Conservation (phyloP, 164 flowering plant species). For the Piper betle region DNA sequence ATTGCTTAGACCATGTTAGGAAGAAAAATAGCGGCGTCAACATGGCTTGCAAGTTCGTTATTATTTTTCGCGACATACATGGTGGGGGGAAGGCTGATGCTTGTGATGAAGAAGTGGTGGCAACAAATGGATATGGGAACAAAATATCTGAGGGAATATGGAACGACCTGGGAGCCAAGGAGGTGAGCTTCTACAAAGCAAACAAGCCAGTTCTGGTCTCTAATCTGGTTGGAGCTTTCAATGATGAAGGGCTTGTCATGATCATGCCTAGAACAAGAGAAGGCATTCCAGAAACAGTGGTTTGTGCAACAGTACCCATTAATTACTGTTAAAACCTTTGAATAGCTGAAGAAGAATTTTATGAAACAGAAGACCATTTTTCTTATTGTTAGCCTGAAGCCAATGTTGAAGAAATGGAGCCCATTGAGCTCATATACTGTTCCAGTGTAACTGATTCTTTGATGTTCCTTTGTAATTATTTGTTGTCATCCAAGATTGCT, state of each 20-base stretch:
- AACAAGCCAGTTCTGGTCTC: conserved; percentile 3
- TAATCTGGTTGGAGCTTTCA: neutral
- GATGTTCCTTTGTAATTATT: too few species aligned
- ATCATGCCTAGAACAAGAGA: conserved; percentile 4
- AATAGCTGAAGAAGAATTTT: neutral
- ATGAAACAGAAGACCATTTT: neutral
- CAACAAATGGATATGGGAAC: neutral
- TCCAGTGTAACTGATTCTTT: too few species aligned
- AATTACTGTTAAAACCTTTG: neutral
- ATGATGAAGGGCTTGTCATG: conserved; percentile 6
- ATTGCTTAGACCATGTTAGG: neutral
- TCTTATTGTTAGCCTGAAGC: too few species aligned
- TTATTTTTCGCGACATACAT: neutral
- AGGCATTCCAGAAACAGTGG: neutral
- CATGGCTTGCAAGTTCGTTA: neutral
- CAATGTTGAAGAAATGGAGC: too few species aligned
- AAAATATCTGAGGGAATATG: neutral
- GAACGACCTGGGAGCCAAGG: neutral
- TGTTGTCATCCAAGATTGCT: too few species aligned
- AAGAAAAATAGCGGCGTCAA: neutral
- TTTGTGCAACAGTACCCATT: conserved; percentile 2
- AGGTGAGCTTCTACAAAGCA: conserved; percentile 1
- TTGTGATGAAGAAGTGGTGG: neutral
- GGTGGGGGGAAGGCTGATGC: neutral
- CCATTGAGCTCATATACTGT: too few species aligned